Evolutionary conservation across 1,284 basidiomycete genomes (phyloP).

Genomic region (Ustilago hordei): DNA sequence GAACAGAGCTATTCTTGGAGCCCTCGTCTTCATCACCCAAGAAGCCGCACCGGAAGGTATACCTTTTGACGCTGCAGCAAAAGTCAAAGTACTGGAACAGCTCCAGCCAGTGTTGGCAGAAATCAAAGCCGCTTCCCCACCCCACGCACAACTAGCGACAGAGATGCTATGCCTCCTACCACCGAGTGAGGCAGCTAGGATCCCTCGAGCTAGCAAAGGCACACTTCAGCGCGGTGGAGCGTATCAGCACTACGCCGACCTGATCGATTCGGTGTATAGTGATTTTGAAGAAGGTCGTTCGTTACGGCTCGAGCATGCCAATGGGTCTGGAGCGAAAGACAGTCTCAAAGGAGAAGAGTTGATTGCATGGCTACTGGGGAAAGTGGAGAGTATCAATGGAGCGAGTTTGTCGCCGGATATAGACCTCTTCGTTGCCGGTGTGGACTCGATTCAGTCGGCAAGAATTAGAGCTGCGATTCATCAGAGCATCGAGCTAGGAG

Average conservation of each 20-base stretch:
- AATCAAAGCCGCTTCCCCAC: constrained; percentile 44
- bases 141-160: constrained; percentile 44
- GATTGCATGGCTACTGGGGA: constrained; percentile 27
- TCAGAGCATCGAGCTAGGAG: constrained; percentile 33
- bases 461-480: constrained; percentile 51
- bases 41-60: constrained; percentile 10
- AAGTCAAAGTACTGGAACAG: constrained; percentile 19
- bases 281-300: constrained; percentile 56
- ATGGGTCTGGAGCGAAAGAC: background rate
- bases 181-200: constrained; percentile 12
- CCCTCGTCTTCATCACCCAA: constrained; percentile 40
- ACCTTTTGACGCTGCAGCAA: constrained; percentile 13
- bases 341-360: constrained; percentile 15
- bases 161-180: constrained; percentile 48
- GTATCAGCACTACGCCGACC: constrained; percentile 29
- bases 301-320: background rate
- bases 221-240: constrained; percentile 55
- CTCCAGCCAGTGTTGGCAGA: constrained; percentile 27
- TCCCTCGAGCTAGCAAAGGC: constrained; percentile 59
- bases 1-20: constrained; percentile 54
- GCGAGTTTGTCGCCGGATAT: constrained; percentile 10
- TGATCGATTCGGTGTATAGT: constrained; percentile 45
- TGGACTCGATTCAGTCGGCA: constrained; percentile 56
- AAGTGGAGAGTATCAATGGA: constrained; percentile 33
- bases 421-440: constrained; percentile 53